phyloP scores from a whole-genome alignment of 2,329 filamentous ascomycete genomes.

The Exutisphaerella laricina region DNA sequence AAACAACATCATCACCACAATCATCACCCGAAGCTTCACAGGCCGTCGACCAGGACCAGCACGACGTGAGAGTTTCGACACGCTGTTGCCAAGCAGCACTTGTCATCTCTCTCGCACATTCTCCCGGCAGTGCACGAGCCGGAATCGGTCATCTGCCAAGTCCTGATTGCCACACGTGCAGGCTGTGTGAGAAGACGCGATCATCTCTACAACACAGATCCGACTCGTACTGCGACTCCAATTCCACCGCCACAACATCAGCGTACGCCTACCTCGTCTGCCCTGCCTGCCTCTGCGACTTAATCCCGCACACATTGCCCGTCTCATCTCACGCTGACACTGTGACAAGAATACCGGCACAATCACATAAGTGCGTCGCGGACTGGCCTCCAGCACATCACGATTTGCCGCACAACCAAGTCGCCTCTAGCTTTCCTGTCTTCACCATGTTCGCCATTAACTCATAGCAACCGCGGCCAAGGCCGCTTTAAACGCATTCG shows the following conservation, averaged over 20 bases:
- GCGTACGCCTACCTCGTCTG: background rate
- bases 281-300: background rate
- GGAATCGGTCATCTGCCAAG: background rate
- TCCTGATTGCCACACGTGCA: background rate
- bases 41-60: too few species aligned
- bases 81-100: too few species aligned
- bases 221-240: too few species aligned
- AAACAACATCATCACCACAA: too few species aligned
- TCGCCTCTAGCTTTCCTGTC: background rate
- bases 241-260: too few species aligned
- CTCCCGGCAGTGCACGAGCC: too few species aligned
- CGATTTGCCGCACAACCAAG: background rate
- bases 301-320: background rate
- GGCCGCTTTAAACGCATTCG: constrained; percentile 9
- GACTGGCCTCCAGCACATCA: background rate
- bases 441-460: constrained; percentile 2
- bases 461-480: constrained; percentile 11
- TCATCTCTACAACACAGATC: background rate
- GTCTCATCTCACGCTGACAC: background rate
- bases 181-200: background rate
- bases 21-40: too few species aligned
- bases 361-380: background rate
- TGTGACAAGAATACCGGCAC: background rate
- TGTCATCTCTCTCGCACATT: too few species aligned
- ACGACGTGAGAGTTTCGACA: too few species aligned